Percentiles rank a stretch among this genome's conserved stretches.
Evolutionary conservation across 2,329 filamentous ascomycete genomes (phyloP).

Genomic region (Leptographium wingfieldii): DNA sequence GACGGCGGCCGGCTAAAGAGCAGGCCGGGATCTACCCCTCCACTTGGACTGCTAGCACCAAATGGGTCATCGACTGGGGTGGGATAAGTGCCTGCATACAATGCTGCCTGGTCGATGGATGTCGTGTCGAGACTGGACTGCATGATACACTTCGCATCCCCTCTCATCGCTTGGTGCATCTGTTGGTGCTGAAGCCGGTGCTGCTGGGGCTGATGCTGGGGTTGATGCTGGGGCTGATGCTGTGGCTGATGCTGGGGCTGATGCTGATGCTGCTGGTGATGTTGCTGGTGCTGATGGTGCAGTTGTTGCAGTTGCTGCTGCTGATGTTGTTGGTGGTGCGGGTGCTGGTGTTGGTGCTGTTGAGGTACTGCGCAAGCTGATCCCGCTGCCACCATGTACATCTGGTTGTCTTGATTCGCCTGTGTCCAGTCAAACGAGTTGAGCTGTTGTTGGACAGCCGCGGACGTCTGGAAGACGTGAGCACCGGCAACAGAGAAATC

Average conservation of each 20-base stretch:
- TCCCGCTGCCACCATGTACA: slow-evolving; percentile 30
- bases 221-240: slow-evolving; percentile 8
- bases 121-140: slow-evolving; percentile 25
- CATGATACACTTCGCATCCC: slow-evolving; percentile 26
- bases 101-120: slow-evolving; percentile 18
- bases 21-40: slow-evolving; percentile 47
- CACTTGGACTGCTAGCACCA: slow-evolving; percentile 29
- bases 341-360: slow-evolving; percentile 14
- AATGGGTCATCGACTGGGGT: slow-evolving; percentile 38
- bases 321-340: slow-evolving; percentile 3
- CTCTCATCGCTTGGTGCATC: slow-evolving; percentile 21
- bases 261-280: slow-evolving; percentile 8
- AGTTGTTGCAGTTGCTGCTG: slow-evolving; percentile 10
- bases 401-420: slow-evolving; percentile 31
- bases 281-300: slow-evolving; percentile 10
- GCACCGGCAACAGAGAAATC: slow-evolving; percentile 37
- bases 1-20: slow-evolving; percentile 41
- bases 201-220: slow-evolving; percentile 10
- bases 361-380: slow-evolving; percentile 18
- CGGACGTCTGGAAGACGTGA: slow-evolving; percentile 30
- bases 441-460: slow-evolving; percentile 33
- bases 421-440: slow-evolving; percentile 46
- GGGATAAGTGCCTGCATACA: slow-evolving; percentile 30
- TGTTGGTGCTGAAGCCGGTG: slow-evolving; percentile 2
- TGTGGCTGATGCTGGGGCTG: slow-evolving; percentile 9